Evolutionary conservation across 768 basidiomycete species (phyloP).

Genomic region (Leccinum truebloodii): DNA sequence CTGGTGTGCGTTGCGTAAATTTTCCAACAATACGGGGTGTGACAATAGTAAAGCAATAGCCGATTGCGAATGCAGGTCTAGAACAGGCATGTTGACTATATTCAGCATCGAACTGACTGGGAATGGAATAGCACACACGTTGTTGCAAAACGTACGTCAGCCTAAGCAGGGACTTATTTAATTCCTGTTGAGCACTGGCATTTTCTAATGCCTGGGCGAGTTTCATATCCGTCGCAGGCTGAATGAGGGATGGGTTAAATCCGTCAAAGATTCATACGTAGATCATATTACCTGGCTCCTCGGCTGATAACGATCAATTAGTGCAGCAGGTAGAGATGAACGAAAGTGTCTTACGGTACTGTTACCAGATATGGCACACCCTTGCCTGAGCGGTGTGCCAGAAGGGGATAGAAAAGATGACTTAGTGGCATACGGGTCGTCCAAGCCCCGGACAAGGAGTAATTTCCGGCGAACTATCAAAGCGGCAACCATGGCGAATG

Average conservation of each 20-base stretch:
- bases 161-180: constrained; percentile 71
- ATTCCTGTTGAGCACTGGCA: constrained; percentile 77
- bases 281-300: constrained; percentile 30
- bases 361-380: constrained; percentile 38
- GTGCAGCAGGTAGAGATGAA: not conserved
- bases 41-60: constrained; percentile 84
- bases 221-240: constrained; percentile 53
- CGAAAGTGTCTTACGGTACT: constrained; percentile 45
- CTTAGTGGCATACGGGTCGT: constrained; percentile 74
- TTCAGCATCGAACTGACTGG: not conserved
- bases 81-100: constrained; percentile 1
- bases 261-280: not conserved
- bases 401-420: constrained; percentile 16
- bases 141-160: constrained; percentile 82
- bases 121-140: constrained; percentile 43
- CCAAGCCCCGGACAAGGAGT: constrained; percentile 56
- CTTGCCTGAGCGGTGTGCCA: constrained; percentile 13
- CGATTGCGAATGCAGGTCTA: constrained; percentile 74
- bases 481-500: constrained; percentile 97
- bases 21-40: constrained; percentile 79
- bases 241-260: constrained; percentile 13
- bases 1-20: constrained; percentile 84
- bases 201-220: constrained; percentile 69
- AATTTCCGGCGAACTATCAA: constrained; percentile 82
- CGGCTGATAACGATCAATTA: constrained; percentile 20